A percentile compares a stretch with the other conserved stretches of the same genome.
phyloP scores from a whole-genome alignment of 768 basidiomycete species.

The Calocybe gangraenosa region DNA sequence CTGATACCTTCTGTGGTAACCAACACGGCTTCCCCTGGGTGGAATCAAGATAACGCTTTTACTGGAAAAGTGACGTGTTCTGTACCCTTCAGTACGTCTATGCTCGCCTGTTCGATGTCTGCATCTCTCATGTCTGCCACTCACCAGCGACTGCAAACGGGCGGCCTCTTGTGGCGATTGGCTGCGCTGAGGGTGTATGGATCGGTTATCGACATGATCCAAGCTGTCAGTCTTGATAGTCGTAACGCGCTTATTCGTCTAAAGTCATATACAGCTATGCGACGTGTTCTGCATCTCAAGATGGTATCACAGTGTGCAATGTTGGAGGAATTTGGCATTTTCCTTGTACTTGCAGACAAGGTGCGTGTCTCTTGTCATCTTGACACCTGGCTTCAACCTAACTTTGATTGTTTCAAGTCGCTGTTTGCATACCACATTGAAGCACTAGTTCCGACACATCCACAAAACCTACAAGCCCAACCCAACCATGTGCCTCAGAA shows the following conservation, averaged over 20 bases:
- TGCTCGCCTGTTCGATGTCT: neutral
- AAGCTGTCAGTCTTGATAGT: conserved; percentile 49
- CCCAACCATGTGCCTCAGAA: conserved; percentile 83
- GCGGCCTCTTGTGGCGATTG: conserved; percentile 84
- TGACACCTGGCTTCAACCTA: neutral
- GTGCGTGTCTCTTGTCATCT: conserved; percentile 36
- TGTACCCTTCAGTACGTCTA: conserved; percentile 79
- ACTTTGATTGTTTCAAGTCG: conserved; percentile 38
- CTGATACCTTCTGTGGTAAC: conserved; percentile 62
- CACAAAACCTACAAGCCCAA: conserved; percentile 47
- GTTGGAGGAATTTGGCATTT: conserved; percentile 94
- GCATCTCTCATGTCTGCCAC: neutral
- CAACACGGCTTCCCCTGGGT: conserved; percentile 46
- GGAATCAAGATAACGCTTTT: conserved; percentile 71
- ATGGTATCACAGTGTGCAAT: conserved; percentile 95
- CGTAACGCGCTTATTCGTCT: neutral
- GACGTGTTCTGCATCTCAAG: conserved; percentile 90
- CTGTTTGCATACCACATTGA: conserved; percentile 95
- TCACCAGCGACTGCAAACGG: conserved; percentile 76
- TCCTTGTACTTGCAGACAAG: conserved; percentile 93
- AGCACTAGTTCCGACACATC: conserved; percentile 87
- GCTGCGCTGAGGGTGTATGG: conserved; percentile 96
- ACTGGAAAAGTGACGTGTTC: conserved; percentile 91
- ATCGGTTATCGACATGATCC: conserved; percentile 93
- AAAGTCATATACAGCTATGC: conserved; percentile 57